Evolutionary conservation across 2,329 filamentous ascomycete genomes (phyloP).

Genomic region (Pseudocercospora musae): DNA sequence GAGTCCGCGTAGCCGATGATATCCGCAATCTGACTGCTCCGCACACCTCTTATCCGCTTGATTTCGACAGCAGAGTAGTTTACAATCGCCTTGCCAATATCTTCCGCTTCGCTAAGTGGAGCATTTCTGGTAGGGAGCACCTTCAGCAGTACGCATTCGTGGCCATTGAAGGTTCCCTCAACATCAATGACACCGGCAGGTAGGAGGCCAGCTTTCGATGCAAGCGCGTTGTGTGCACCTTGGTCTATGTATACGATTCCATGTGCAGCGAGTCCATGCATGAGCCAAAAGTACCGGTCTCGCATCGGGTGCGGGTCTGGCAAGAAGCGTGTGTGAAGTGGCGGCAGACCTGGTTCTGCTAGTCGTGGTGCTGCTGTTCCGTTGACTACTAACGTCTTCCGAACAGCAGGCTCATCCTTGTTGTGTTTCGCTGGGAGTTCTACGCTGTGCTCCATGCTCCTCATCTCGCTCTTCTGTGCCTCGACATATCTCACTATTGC

Average conservation of each 20-base stretch:
- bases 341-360: constrained; percentile 37
- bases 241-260: constrained; percentile 89
- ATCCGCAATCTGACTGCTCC: constrained; percentile 75
- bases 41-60: constrained; percentile 73
- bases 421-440: constrained; percentile 20
- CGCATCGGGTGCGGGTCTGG: constrained; percentile 80
- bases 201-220: constrained; percentile 80
- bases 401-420: constrained; percentile 12
- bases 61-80: constrained; percentile 92
- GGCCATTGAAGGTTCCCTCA: constrained; percentile 81
- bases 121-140: constrained; percentile 64
- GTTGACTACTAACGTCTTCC: constrained; percentile 28
- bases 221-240: constrained; percentile 78
- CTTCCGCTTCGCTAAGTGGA: constrained; percentile 41
- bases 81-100: constrained; percentile 84
- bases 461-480: constrained; percentile 47
- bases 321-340: constrained; percentile 89
- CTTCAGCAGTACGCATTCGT: constrained; percentile 84
- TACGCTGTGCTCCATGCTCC: constrained; percentile 28
- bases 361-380: constrained; percentile 27
- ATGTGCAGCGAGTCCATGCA: constrained; percentile 86
- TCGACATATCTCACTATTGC: constrained; percentile 83
- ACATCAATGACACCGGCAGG: constrained; percentile 89
- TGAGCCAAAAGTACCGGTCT: constrained; percentile 94
- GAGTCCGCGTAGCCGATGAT: constrained; percentile 89